phyloP scores from a whole-genome alignment of 495 filamentous ascomycete genomes.

The Penicillium herquei region DNA sequence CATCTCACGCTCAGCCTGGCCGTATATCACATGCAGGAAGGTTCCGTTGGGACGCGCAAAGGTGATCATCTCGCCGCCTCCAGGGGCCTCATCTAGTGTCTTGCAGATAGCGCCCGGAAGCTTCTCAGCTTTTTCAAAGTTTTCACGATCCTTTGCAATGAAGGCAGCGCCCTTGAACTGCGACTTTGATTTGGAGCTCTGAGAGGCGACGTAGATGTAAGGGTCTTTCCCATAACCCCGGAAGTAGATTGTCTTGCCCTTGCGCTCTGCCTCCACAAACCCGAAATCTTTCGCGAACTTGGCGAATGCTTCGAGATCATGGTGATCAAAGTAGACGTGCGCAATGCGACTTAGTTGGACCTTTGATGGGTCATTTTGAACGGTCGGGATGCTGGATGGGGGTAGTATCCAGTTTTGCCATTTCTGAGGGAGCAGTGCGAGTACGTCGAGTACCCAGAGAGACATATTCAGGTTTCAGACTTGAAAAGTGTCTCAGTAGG shows the following conservation, averaged over 20 bases:
- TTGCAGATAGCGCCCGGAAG: neutral
- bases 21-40: slow-evolving; percentile 23
- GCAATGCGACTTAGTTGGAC: slow-evolving; percentile 53
- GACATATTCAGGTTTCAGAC: neutral
- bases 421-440: neutral
- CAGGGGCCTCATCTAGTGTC: neutral
- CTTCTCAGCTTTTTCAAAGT: slow-evolving; percentile 6
- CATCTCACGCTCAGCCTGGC: slow-evolving; percentile 16
- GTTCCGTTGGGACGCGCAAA: slow-evolving; percentile 22
- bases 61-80: neutral
- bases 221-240: slow-evolving; percentile 60
- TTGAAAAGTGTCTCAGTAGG: neutral
- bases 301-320: slow-evolving; percentile 44
- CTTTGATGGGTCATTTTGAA: slow-evolving; percentile 6
- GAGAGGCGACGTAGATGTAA: slow-evolving; percentile 48
- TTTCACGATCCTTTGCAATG: slow-evolving; percentile 51
- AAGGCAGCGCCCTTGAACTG: slow-evolving; percentile 55
- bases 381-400: neutral
- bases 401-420: neutral
- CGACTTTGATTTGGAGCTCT: slow-evolving; percentile 39
- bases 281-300: slow-evolving; percentile 56
- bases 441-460: neutral
- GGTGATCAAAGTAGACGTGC: slow-evolving; percentile 58
- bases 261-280: slow-evolving; percentile 34
- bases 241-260: slow-evolving; percentile 43